Conservation (phyloP, 2,329 filamentous ascomycete genomes). For the Huntiella savannae region DNA sequence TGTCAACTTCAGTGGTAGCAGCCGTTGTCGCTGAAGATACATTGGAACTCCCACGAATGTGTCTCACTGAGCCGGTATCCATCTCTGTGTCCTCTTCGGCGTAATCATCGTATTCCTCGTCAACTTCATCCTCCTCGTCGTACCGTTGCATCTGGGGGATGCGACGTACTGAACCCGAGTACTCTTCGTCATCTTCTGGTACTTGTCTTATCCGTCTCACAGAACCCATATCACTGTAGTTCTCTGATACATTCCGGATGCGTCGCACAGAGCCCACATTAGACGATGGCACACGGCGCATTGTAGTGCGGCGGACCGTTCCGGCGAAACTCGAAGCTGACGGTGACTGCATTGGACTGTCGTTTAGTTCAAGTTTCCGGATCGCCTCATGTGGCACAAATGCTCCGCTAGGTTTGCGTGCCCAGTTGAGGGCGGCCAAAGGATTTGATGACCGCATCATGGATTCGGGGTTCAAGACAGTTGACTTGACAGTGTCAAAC, state of each 20-base stretch:
- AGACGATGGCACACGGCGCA: conserved; percentile 9
- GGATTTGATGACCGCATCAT: conserved; percentile 3
- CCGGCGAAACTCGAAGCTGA: conserved; percentile 31
- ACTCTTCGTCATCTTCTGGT: conserved; percentile 2
- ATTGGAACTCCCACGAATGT: not conserved
- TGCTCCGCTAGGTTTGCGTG: conserved; percentile 2
- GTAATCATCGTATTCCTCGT: conserved; percentile 51
- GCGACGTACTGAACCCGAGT: conserved; percentile 7
- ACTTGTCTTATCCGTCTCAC: conserved; percentile 5
- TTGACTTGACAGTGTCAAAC: conserved; percentile 79
- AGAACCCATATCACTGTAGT: conserved; percentile 4
- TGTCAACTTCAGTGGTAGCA: not conserved
- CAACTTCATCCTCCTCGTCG: conserved; percentile 77
- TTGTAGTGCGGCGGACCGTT: conserved; percentile 42
- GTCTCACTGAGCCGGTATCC: conserved; percentile 9
- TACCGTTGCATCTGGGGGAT: conserved; percentile 56
- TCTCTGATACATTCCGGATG: conserved; percentile 8
- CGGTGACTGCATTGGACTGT: conserved; percentile 31
- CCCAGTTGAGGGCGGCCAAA: not conserved
- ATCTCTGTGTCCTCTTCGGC: conserved; percentile 23
- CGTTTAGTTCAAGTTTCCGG: conserved; percentile 40
- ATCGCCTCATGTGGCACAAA: conserved; percentile 36
- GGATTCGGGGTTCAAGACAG: conserved; percentile 19
- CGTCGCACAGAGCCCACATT: conserved; percentile 9
- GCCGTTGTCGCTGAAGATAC: not conserved